These are phyloP conservation scores for Juglanconis juglandina DNA, from an alignment of 2,329 filamentous ascomycete species.

Conservation along the genomic window DNA sequence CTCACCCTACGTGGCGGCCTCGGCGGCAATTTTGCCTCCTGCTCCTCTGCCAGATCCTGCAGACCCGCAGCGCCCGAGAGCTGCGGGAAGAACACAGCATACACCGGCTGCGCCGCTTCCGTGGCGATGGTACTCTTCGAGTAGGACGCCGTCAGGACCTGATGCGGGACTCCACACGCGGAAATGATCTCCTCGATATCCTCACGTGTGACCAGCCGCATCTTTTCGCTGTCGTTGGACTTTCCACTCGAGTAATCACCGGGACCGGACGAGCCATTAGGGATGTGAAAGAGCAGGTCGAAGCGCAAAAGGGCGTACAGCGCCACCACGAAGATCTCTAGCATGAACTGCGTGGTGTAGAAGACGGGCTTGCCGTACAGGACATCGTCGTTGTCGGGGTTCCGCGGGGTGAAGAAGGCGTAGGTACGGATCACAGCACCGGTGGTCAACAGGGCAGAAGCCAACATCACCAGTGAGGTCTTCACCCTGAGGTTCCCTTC, in stretches of 20 bases:
- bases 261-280: conserved; percentile 26
- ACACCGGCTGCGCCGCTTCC: background rate
- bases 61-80: background rate
- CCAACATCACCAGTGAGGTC: conserved; percentile 25
- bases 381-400: conserved; percentile 22
- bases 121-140: background rate
- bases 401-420: conserved; percentile 24
- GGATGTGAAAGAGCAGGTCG: conserved; percentile 29
- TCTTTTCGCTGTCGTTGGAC: background rate
- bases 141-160: conserved; percentile 16
- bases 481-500: conserved; percentile 28
- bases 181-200: conserved; percentile 19
- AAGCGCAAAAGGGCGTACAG: conserved; percentile 27
- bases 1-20: conserved; percentile 5
- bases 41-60: background rate
- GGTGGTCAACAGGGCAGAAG: conserved; percentile 18
- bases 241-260: conserved; percentile 24
- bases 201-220: conserved; percentile 11
- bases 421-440: conserved; percentile 25
- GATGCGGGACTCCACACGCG: conserved; percentile 15
- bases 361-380: conserved; percentile 32
- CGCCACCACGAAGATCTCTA: conserved; percentile 29
- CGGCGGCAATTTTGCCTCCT: conserved; percentile 4
- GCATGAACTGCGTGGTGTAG: conserved; percentile 33
- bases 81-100: conserved; percentile 7